Percentiles rank a stretch among this genome's conserved stretches.
Conservation (phyloP, 257 asterid genomes). For the Ajuga chamaepitys region DNA sequence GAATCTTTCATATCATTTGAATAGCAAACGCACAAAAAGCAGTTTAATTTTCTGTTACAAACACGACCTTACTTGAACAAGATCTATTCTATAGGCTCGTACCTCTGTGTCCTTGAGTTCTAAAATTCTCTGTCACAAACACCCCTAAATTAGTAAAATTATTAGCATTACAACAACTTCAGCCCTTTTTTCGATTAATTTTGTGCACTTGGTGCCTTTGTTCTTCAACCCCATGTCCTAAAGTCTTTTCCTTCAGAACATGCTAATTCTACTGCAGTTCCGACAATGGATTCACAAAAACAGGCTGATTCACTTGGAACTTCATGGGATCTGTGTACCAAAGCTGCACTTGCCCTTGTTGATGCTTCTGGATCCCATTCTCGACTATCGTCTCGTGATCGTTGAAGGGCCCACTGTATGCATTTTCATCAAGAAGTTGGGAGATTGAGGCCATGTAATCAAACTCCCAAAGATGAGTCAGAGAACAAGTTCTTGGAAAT, state of each 20-base stretch:
- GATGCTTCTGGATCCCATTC: conserved; percentile 16
- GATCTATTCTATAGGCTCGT: no score
- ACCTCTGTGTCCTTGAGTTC: no score
- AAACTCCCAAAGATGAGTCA: conserved; percentile 67
- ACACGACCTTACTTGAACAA: no score
- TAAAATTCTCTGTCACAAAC: no score
- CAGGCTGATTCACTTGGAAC: conserved; percentile 28
- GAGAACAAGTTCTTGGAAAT: conserved; percentile 54
- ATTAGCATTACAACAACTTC: background rate
- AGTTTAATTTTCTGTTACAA: background rate
- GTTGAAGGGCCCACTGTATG: conserved; percentile 20
- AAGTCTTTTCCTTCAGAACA: background rate
- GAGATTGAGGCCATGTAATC: conserved; percentile 62
- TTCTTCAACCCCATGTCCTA: background rate
- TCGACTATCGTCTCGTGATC: conserved; percentile 23
- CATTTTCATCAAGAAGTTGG: conserved; percentile 46
- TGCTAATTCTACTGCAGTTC: conserved; percentile 27
- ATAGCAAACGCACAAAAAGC: conserved; percentile 13
- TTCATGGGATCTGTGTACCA: conserved; percentile 21
- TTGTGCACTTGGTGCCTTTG: conserved; percentile 22
- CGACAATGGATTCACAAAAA: conserved; percentile 38
- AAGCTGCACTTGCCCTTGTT: conserved; percentile 25
- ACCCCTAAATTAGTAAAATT: background rate
- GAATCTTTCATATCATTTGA: conserved; percentile 7
- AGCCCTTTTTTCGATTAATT: background rate